These are phyloP conservation scores for Acrocalymma vagum DNA, from an alignment of 2,329 filamentous ascomycete genomes.

Conservation along the genomic window DNA sequence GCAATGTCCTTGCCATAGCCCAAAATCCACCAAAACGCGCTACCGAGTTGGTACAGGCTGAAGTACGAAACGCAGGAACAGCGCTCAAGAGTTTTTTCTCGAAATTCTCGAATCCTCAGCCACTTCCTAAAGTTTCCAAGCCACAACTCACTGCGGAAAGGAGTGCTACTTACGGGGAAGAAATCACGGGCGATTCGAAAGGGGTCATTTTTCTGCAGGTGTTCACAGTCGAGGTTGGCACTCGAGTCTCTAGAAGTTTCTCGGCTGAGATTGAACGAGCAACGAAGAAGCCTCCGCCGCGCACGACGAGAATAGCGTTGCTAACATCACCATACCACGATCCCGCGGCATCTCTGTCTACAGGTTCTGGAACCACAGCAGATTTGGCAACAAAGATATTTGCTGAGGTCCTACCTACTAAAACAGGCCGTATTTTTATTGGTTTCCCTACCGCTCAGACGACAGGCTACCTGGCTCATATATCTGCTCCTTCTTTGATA, in stretches of 20 bases:
- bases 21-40: conserved; percentile 57
- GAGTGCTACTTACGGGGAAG: conserved; percentile 56
- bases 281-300: conserved; percentile 96
- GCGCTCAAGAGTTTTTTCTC: conserved; percentile 51
- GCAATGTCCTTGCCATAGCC: conserved; percentile 89
- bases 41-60: conserved; percentile 42
- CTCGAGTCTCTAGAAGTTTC: conserved; percentile 76
- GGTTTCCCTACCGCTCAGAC: conserved; percentile 98
- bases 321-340: conserved; percentile 93
- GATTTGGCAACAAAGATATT: conserved; percentile 80
- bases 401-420: conserved; percentile 86
- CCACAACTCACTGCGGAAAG: conserved; percentile 23
- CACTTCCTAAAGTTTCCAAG: conserved; percentile 29
- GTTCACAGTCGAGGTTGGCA: conserved; percentile 83
- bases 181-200: conserved; percentile 74
- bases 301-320: conserved; percentile 83
- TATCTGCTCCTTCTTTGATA: conserved; percentile 95
- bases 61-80: conserved; percentile 45
- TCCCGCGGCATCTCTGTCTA: conserved; percentile 69
- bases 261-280: conserved; percentile 89
- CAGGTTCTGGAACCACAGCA: conserved; percentile 56
- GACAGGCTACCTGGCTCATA: conserved; percentile 90
- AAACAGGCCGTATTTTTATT: conserved; percentile 93
- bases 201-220: conserved; percentile 89
- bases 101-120: conserved; percentile 39